phyloP scores from a whole-genome alignment of 306 rosid species.

The Adenanthera pavonina region DNA sequence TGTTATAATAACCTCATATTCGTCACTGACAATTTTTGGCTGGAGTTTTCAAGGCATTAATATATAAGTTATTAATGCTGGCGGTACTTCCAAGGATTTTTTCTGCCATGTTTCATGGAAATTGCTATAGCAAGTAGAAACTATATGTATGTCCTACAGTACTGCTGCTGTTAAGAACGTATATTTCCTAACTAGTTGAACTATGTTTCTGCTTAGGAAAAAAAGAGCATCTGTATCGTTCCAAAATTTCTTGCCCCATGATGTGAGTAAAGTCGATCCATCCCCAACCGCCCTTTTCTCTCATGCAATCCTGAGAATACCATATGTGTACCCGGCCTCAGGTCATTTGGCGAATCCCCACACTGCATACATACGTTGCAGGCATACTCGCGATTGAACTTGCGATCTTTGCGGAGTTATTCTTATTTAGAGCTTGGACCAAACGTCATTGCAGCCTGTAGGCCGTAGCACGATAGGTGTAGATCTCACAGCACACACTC shows the following conservation, averaged over 20 bases:
- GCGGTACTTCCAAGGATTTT: slow-evolving; percentile 30
- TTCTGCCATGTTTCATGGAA: neutral
- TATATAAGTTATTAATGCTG: slow-evolving; percentile 34
- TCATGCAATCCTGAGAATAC: neutral
- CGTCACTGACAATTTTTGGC: slow-evolving; percentile 40
- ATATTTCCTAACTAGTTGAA: slow-evolving; percentile 2
- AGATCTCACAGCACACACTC: neutral
- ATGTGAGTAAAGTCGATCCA: neutral
- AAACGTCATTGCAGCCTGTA: neutral
- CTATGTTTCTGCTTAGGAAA: slow-evolving; percentile 4
- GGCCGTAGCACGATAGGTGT: neutral
- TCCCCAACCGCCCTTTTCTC: neutral
- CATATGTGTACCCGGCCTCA: neutral
- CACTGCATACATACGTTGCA: neutral
- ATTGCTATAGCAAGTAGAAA: slow-evolving; percentile 32
- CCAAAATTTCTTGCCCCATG: neutral
- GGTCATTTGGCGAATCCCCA: neutral
- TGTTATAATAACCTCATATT: slow-evolving; percentile 41
- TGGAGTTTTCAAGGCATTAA: slow-evolving; percentile 34
- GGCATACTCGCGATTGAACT: neutral
- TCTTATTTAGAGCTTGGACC: neutral
- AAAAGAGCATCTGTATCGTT: neutral
- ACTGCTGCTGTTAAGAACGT: slow-evolving; percentile 32
- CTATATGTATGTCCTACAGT: slow-evolving; percentile 29
- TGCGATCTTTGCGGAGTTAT: neutral